These are phyloP conservation scores for Beta vulgaris DNA, from an alignment of 148 eudicot genomes.

Conservation along the genomic window DNA sequence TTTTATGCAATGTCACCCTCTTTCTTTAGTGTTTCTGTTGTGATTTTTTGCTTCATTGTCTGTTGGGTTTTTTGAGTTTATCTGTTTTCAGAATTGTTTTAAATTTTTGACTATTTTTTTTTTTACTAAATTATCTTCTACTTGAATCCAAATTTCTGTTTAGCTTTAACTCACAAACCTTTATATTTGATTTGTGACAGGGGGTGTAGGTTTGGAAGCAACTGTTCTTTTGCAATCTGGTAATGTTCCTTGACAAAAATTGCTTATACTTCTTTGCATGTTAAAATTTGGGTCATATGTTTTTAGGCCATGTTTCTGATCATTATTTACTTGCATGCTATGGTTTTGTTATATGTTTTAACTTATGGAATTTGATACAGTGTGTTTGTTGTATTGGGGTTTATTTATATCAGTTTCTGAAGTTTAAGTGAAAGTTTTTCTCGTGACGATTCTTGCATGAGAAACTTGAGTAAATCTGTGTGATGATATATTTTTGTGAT, in stretches of 20 bases:
- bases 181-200: slow-evolving; percentile 15
- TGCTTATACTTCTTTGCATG: slow-evolving; percentile 21
- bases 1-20: neutral
- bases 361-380: neutral
- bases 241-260: neutral
- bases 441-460: neutral
- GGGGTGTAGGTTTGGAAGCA: neutral
- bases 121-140: neutral
- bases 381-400: neutral
- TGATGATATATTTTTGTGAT: too few species aligned
- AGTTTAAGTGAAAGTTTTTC: neutral
- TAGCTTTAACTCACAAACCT: neutral
- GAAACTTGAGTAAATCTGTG: too few species aligned
- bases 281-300: neutral
- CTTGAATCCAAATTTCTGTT: neutral
- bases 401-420: neutral
- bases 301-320: neutral
- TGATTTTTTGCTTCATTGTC: neutral
- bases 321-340: neutral
- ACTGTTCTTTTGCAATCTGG: neutral
- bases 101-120: neutral
- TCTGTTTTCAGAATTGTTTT: neutral
- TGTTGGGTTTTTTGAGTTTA: neutral
- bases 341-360: neutral
- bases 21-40: neutral